A percentile compares a stretch with the other conserved stretches of the same genome.
phyloP scores from a whole-genome alignment of 176 grass and related monocot genomes.

The Phoenix dactylifera region DNA sequence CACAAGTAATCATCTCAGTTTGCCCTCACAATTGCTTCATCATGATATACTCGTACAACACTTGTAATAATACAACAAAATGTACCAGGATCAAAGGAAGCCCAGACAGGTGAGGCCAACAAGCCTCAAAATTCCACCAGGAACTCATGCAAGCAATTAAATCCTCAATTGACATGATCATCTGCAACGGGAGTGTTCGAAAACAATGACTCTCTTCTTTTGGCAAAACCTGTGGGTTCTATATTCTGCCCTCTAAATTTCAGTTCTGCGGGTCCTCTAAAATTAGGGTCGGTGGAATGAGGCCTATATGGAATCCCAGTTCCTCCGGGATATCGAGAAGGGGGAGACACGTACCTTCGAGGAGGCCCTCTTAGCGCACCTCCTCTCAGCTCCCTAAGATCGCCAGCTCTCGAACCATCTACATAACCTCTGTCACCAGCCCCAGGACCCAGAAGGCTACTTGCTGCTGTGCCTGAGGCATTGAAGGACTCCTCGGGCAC shows the following conservation, averaged over 20 bases:
- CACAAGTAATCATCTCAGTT: conserved; percentile 10
- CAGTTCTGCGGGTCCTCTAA: conserved; percentile 52
- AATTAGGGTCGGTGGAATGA: conserved; percentile 34
- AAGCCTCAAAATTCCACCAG: conserved; percentile 37
- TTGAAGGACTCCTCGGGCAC: conserved; percentile 75
- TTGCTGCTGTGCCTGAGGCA: conserved; percentile 29
- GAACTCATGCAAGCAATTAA: conserved; percentile 5
- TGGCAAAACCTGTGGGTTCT: conserved; percentile 77
- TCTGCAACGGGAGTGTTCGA: conserved; percentile 50
- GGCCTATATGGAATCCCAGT: conserved; percentile 49
- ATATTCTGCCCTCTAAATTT: conserved; percentile 75
- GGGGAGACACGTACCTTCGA: conserved; percentile 79
- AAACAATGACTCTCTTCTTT: conserved; percentile 69
- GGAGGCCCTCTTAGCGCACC: conserved; percentile 53
- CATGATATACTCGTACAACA: conserved; percentile 23
- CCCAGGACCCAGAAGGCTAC: conserved; percentile 49
- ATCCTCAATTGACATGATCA: conserved; percentile 66
- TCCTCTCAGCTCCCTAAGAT: conserved; percentile 46
- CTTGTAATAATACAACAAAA: conserved; percentile 28
- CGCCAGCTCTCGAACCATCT: conserved; percentile 42
- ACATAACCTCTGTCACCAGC: conserved; percentile 40
- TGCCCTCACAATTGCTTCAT: conserved; percentile 21
- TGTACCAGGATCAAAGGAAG: conserved; percentile 11
- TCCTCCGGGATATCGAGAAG: conserved; percentile 43
- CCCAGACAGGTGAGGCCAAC: conserved; percentile 4